Evolutionary conservation across 192 early-diverging fungal species (phyloP), one percentile per base, ranked within the genome.

Genomic region (Obelidium mucronatum): DNA sequence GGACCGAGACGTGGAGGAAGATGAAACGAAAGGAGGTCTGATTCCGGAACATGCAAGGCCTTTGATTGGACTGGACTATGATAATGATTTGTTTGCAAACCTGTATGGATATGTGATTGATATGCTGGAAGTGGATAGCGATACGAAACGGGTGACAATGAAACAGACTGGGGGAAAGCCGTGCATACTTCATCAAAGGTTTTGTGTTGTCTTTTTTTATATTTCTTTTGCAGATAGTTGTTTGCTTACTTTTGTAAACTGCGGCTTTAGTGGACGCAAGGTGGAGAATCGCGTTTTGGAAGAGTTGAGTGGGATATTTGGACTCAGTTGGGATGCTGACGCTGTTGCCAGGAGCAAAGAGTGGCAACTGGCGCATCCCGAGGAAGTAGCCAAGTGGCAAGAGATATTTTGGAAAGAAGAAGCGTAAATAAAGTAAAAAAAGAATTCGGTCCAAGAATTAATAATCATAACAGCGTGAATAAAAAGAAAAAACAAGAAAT

Each of bases 111-210:
- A 42, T 31, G 30, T 31, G 22, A 42, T 78, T 40, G 42, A 30
- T 15, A 44, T 51, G n/a, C 15, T 76, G 13, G 65, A 55, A 24
- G 17, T 70, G 4, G 66, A 72, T 4, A 24, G 22, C 8, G 30
- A 30, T 28, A 39, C 42, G 26, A 31, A 37, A 24, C 22, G 44
- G 34, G 34, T 76, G 22, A 34, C 5, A 40, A 54, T 76, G 1
- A 33, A 37, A 39, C 42, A 35, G 5, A 76, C 75, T 31, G 55
- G 55, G 26, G 78, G 78, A 3, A 35, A 40, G 44, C 71, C 74
- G 24, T 62, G 55, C 39, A 78, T 79, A 51, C 2, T 79, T 28
- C 78, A 79, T 66, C 78, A 79, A 62, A 77, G 28, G 63, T 65
- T 19, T 26, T 15, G 63, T 22, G 15, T 17, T 65, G 11, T 15